Evolutionary conservation across 495 filamentous ascomycete genomes (phyloP).

Genomic region (Talaromyces liani): DNA sequence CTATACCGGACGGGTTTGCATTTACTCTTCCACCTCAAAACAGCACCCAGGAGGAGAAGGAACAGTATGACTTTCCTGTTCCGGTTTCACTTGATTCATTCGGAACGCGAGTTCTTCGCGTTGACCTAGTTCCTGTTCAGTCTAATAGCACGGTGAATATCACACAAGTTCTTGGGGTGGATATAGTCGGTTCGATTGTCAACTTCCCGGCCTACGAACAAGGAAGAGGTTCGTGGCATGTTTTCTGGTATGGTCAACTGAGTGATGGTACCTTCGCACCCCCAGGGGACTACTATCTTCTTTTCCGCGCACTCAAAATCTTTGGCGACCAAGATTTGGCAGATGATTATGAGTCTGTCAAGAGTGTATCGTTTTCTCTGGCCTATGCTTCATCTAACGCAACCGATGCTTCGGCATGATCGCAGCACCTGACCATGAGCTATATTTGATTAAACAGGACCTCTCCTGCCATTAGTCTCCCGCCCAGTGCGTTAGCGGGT

Average conservation of each 20-base stretch:
- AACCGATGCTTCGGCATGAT: not conserved
- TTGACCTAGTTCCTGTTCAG: conserved; percentile 18
- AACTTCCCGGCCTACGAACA: not conserved
- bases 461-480: too few species aligned
- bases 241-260: conserved; percentile 15
- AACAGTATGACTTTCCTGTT: not conserved
- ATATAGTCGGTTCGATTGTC: conserved; percentile 11
- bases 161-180: conserved; percentile 13
- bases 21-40: conserved; percentile 12
- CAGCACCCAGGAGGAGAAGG: not conserved
- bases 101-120: conserved; percentile 14
- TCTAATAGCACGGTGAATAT: conserved; percentile 14
- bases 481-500: too few species aligned
- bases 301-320: conserved; percentile 18
- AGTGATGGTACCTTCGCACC: conserved; percentile 21
- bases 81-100: conserved; percentile 14
- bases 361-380: conserved; percentile 10
- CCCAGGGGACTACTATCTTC: conserved; percentile 18
- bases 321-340: conserved; percentile 12
- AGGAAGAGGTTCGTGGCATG: conserved; percentile 1
- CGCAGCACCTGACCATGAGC: not conserved
- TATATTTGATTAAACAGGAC: too few species aligned
- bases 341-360: conserved; percentile 15
- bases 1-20: not conserved
- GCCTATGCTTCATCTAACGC: not conserved